Conservation (phyloP, 192 early-diverging fungal species). For the Piromyces sp. region DNA sequence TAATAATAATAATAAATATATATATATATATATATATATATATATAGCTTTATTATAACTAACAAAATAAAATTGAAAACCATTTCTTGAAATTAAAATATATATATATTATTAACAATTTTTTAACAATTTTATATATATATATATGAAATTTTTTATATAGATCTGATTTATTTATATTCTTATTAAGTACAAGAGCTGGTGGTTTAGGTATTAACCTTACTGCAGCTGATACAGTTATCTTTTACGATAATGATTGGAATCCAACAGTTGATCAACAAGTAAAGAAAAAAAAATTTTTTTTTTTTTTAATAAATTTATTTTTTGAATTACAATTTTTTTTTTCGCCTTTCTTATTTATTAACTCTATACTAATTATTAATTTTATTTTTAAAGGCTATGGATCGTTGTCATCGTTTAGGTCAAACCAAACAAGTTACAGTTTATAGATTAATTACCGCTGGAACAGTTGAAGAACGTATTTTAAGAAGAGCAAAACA, state of each 20-base stretch:
- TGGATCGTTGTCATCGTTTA: conserved; percentile 73
- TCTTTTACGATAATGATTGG: conserved; percentile 79
- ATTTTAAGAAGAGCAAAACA: conserved; percentile 63
- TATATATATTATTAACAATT: no score
- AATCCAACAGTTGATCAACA: conserved; percentile 83
- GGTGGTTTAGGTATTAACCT: conserved; percentile 81
- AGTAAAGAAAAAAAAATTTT: background rate
- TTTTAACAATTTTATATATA: background rate
- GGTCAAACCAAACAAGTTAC: conserved; percentile 74
- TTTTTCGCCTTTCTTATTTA: no score
- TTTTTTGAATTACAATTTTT: background rate
- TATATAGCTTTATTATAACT: no score
- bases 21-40: no score
- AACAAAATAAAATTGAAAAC: no score
- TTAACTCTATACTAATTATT: no score
- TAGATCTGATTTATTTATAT: conserved; percentile 66
- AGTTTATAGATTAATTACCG: conserved; percentile 66
- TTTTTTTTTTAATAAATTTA: background rate
- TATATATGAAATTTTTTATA: background rate
- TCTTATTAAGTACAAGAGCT: conserved; percentile 65
- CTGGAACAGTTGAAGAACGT: conserved; percentile 64
- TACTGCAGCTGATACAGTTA: conserved; percentile 75
- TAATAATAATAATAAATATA: no score
- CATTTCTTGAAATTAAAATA: no score
- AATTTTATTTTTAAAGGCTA: conserved; percentile 22